Conservation (phyloP, 768 basidiomycete species). For the Dentipellis fragilis region DNA sequence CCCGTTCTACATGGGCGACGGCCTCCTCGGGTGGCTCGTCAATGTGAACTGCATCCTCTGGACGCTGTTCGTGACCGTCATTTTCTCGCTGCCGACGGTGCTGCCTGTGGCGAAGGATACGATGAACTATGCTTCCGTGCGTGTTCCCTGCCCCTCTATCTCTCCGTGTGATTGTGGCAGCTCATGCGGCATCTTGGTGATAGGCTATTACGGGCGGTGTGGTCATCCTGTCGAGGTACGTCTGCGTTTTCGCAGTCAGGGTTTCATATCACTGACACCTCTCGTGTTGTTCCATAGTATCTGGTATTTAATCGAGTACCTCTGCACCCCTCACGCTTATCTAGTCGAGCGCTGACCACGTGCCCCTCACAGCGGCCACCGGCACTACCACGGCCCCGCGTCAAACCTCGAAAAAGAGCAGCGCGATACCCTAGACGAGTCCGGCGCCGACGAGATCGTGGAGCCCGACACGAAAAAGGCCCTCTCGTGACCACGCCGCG, state of each 20-base stretch:
- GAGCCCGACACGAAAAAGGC: neutral
- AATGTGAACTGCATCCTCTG: conserved; percentile 60
- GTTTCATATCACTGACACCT: neutral
- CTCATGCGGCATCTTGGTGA: conserved; percentile 3
- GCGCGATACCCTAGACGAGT: neutral
- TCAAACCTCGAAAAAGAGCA: neutral
- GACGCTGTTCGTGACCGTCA: conserved; percentile 59
- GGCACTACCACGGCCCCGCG: conserved; percentile 11
- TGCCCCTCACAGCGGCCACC: conserved; percentile 5
- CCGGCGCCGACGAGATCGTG: neutral
- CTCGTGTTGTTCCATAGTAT: conserved; percentile 6
- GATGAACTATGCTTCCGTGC: conserved; percentile 73
- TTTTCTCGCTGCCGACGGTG: conserved; percentile 65
- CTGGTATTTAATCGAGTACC: conserved; percentile 18
- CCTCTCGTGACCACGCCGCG: neutral
- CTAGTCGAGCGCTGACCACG: too few relatives aligned
- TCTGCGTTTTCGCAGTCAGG: neutral
- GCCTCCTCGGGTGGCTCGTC: conserved; percentile 46
- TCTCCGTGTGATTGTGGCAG: neutral
- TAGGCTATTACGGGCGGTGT: conserved; percentile 25
- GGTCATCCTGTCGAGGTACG: conserved; percentile 23
- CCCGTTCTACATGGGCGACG: conserved; percentile 77
- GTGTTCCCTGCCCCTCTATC: conserved; percentile 20
- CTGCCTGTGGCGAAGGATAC: conserved; percentile 59
- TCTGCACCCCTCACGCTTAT: neutral